Base-by-base conservation (phyloP, 2,329 filamentous ascomycete genomes). In the Epichloe elymi region DNA sequence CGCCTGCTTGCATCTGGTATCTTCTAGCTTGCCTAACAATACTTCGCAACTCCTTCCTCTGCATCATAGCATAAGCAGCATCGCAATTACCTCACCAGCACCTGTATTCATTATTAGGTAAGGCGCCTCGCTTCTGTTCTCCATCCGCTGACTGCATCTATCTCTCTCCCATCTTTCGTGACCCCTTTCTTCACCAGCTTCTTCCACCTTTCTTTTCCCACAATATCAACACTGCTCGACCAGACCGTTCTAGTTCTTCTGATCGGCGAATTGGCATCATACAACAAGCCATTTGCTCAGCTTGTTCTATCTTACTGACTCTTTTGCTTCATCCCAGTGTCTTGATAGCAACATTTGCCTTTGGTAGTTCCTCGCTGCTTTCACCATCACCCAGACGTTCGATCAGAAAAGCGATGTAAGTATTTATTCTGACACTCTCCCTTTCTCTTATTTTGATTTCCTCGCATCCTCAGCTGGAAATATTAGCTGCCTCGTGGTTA, bases 221-320 rank as follows among this genome's bases (percentile, higher is more conserved):
- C 67, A 75, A 67, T 73, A 77, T 73, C 73, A 66, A 67, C 70
- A 64, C 61, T 65, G 35, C 48, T 47, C 49, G 42, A 51, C 63
- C 62, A 66, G 67, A 61, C 69, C 70, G 70, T 70, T 72, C 70
- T 58, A 55, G 53, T 43, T 54, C 54, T 58, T 54, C 53, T 54
- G 49, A 50, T 49, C 51, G 58, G 54, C 59, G 55, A 49, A 55
- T 59, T 54, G 53, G 62, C 63, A 61, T 63, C 61, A 63, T 62
- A 61, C 58, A 57, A 60, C 59, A 63, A 59, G 66, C 65, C 71
- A 74, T 74, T 79, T 78, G 76, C 74, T 76, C 67, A 78, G 72
- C 74, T 76, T 67, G 72, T 71, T 73, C 74, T 72, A 76, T 78
- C 71, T 74, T 74, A 73, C 71, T 74, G 73, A 74, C 69, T 69